A percentile compares a stretch with the other conserved stretches of the same genome.
phyloP scores from a whole-genome alignment of 1,284 basidiomycete species.

The Heterobasidion annosum region DNA sequence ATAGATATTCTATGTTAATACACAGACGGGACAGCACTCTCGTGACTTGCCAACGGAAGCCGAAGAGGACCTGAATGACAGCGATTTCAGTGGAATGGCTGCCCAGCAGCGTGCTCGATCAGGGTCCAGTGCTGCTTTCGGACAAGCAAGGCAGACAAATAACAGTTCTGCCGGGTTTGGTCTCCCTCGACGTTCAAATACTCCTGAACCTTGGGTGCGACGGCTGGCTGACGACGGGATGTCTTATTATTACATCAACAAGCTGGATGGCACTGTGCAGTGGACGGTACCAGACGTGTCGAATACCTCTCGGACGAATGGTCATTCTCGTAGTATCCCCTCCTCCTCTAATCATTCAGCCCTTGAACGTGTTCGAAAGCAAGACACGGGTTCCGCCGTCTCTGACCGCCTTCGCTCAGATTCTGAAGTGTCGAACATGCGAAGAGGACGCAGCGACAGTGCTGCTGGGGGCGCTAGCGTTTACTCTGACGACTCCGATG shows the following conservation, averaged over 20 bases:
- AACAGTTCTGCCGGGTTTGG: slow-evolving; percentile 48
- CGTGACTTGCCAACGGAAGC: slow-evolving; percentile 76
- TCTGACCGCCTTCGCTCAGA: slow-evolving; percentile 27
- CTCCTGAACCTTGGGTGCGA: slow-evolving; percentile 73
- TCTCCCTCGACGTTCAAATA: slow-evolving; percentile 43
- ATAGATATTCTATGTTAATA: slow-evolving; percentile 94
- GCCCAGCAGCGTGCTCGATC: slow-evolving; percentile 46
- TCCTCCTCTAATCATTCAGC: not conserved
- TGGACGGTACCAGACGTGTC: slow-evolving; percentile 53
- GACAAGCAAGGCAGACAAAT: slow-evolving; percentile 11
- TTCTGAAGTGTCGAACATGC: slow-evolving; percentile 22
- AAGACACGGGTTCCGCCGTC: not conserved
- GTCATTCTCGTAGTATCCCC: not conserved
- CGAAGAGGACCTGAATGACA: slow-evolving; percentile 48
- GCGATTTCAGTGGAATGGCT: slow-evolving; percentile 48
- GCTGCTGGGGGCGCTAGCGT: slow-evolving; percentile 46
- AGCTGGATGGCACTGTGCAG: slow-evolving; percentile 53
- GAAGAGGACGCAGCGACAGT: slow-evolving; percentile 22
- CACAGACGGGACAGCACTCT: slow-evolving; percentile 80
- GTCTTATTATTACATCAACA: slow-evolving; percentile 76
- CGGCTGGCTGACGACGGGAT: slow-evolving; percentile 80
- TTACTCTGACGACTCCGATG: slow-evolving; percentile 71
- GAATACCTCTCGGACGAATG: slow-evolving; percentile 2
- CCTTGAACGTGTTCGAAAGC: slow-evolving; percentile 4
- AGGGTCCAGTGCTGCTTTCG: slow-evolving; percentile 33